These are phyloP conservation scores for Lotus japonicus DNA, from an alignment of 306 rosid genomes.

Conservation along the genomic window DNA sequence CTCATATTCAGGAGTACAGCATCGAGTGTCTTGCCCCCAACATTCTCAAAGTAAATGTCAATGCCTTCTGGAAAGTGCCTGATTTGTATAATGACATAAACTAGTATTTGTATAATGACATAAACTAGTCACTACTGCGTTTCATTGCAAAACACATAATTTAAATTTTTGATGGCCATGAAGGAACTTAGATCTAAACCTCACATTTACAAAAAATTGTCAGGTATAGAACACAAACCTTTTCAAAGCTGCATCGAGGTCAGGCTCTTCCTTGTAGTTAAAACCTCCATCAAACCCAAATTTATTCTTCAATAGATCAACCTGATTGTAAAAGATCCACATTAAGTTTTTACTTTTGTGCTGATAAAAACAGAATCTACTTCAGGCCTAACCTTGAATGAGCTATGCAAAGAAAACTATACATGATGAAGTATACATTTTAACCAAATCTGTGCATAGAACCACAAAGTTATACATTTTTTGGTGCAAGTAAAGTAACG, in stretches of 20 bases:
- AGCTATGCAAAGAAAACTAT: background rate
- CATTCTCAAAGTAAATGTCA: slow-evolving; percentile 35
- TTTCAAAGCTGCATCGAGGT: slow-evolving; percentile 29
- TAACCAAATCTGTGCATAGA: background rate
- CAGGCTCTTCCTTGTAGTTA: slow-evolving; percentile 36
- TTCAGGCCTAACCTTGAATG: background rate
- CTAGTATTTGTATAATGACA: background rate
- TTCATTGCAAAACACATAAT: background rate
- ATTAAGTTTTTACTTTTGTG: background rate
- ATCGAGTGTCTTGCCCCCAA: slow-evolving; percentile 31
- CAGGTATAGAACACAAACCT: slow-evolving; percentile 9
- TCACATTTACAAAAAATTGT: background rate
- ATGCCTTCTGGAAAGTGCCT: slow-evolving; percentile 38
- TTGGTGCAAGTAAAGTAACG: background rate
- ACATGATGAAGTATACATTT: too few species aligned
- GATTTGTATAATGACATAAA: background rate
- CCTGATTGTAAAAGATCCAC: slow-evolving; percentile 7
- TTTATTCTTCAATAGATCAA: slow-evolving; percentile 30
- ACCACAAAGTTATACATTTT: background rate
- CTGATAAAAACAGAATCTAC: background rate
- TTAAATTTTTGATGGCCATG: background rate
- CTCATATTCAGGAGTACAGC: slow-evolving; percentile 25
- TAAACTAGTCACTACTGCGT: background rate
- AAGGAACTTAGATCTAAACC: background rate
- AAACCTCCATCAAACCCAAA: slow-evolving; percentile 35